phyloP scores from a whole-genome alignment of 768 basidiomycete genomes.

The Mycena sanguinolenta region DNA sequence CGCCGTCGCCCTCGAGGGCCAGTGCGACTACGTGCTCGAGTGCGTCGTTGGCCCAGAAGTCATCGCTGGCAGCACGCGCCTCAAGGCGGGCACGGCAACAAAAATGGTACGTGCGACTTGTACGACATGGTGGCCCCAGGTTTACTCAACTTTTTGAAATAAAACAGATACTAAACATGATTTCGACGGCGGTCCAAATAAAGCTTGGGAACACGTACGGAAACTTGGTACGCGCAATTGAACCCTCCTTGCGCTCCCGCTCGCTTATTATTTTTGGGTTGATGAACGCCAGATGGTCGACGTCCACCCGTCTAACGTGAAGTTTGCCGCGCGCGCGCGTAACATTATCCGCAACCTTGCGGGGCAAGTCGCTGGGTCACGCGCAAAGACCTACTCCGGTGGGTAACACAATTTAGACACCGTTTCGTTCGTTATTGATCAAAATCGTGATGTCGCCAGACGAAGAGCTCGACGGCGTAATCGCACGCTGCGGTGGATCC shows the following conservation, averaged over 20 bases:
- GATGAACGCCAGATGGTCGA: constrained; percentile 48
- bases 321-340: constrained; percentile 46
- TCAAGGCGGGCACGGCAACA: constrained; percentile 55
- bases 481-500: constrained; percentile 45
- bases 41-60: constrained; percentile 49
- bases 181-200: constrained; percentile 51
- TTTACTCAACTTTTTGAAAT: neutral
- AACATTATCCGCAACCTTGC: constrained; percentile 47
- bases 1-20: constrained; percentile 40
- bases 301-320: constrained; percentile 47
- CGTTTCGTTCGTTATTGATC: neutral
- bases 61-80: constrained; percentile 50
- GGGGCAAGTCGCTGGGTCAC: constrained; percentile 27
- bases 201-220: constrained; percentile 52
- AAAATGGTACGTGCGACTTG: constrained; percentile 44
- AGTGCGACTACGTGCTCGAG: constrained; percentile 45
- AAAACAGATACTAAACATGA: constrained; percentile 51
- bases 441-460: constrained; percentile 26
- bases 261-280: neutral
- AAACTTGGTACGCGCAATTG: constrained; percentile 44
- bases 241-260: neutral
- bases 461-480: constrained; percentile 46
- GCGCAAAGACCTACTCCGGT: constrained; percentile 32
- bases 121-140: neutral
- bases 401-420: neutral